phyloP scores from a whole-genome alignment of 805 yeast genomes.

The Starmerella kuoi region DNA sequence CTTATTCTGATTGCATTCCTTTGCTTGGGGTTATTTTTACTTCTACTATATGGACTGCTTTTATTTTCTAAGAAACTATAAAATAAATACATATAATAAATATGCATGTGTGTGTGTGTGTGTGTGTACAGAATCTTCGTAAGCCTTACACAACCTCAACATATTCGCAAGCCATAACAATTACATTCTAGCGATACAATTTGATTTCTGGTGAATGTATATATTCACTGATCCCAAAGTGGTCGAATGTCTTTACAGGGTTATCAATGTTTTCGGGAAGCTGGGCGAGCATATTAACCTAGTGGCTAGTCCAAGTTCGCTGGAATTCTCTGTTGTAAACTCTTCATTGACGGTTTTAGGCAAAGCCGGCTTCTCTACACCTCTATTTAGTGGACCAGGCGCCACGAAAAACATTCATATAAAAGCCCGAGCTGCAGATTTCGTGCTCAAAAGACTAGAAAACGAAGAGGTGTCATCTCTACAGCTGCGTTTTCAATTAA shows the following conservation, averaged over 20 bases:
- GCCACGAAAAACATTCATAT: constrained; percentile 5
- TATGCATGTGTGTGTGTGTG: no score
- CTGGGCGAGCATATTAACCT: constrained; percentile 16
- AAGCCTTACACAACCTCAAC: no score
- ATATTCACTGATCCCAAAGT: constrained; percentile 11
- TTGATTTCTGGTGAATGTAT: no score
- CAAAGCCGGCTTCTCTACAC: constrained; percentile 1
- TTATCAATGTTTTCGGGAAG: constrained; percentile 7
- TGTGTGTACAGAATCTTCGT: no score
- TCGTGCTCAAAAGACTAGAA: constrained; percentile 11
- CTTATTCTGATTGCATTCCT: no score
- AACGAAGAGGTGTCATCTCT: constrained; percentile 2
- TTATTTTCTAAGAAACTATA: no score
- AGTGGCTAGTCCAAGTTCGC: constrained; percentile 2
- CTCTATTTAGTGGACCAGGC: constrained; percentile 11
- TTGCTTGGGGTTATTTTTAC: no score
- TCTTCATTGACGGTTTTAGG: constrained; percentile 14
- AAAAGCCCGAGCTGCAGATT: constrained; percentile 17
- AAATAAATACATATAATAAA: no score
- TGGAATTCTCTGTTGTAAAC: constrained; percentile 12
- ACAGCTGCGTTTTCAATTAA: constrained; percentile 7
- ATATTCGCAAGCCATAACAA: no score
- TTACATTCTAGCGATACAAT: no score
- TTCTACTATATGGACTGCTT: no score
- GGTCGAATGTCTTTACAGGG: constrained; percentile 6